Base-by-base conservation (phyloP, 495 filamentous ascomycete species). In the Hypoxylon lienhwacheense region DNA sequence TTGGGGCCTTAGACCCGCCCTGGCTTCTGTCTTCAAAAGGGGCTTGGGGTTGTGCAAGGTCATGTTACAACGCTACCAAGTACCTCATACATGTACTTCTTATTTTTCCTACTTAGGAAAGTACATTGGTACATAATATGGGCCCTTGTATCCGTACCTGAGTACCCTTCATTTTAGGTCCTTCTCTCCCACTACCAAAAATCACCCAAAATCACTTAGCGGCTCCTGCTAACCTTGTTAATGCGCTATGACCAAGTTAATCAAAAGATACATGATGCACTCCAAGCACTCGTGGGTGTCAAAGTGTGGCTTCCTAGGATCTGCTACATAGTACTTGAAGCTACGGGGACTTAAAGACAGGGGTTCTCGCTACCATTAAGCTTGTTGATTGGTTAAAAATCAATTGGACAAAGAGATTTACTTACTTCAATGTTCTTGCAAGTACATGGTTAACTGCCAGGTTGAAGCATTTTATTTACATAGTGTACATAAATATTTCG, bases 361-460 rank as follows among this genome's bases (percentile, higher is more conserved):
- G 51, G 57, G 28, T 42, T 8, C 10, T 15, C 19, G 42, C 48
- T 59, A 45, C 36, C 20, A 19, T 53, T 12, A 7, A 50, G 33
- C 56, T 46, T 26, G 14, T 46, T 54, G 49, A 60, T 60, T 60
- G 49, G 56, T 15, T 24, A 7, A 19, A 25, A 54, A 11, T 29
- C 50, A 60, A 44, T 50, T 61, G 52, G 50, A 47, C 57, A 41
- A 51, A 55, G 51, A n/a, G 51, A 61, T 61, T 61, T 61, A 61
- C 55, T n/a, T n/a, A n/a, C n/a, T n/a, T n/a, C n/a, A n/a, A n/a
- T n/a, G n/a, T n/a, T n/a, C n/a, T n/a, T n/a, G n/a, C n/a, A n/a
- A n/a, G n/a, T n/a, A n/a, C n/a, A n/a, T n/a, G n/a, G n/a, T 61
- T 46, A 51, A 61, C 50, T 47, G 36, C 28, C 19, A 45, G 47